Conservation (phyloP, 2,329 filamentous ascomycete species). For the Kalmusia sp. region DNA sequence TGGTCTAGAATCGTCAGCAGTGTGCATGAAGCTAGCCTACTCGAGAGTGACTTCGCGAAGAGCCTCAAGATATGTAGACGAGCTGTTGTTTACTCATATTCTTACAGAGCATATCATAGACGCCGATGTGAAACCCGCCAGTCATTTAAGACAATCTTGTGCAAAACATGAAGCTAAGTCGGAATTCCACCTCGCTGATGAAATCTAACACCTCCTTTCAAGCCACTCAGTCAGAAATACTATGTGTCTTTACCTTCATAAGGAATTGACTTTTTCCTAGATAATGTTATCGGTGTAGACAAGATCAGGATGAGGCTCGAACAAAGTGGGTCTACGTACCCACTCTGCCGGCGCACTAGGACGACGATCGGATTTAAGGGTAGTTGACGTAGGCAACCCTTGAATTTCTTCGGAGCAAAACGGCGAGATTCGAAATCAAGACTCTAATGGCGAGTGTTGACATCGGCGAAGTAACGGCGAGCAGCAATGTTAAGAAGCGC, state of each 20-base stretch:
- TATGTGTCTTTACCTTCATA: neutral
- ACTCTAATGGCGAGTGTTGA: neutral
- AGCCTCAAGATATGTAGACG: neutral
- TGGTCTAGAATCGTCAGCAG: neutral
- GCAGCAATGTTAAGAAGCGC: neutral
- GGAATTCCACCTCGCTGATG: too few species aligned
- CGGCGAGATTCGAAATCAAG: conserved; percentile 8
- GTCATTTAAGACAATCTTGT: neutral
- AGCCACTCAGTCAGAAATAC: neutral
- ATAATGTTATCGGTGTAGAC: neutral
- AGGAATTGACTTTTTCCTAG: too few species aligned
- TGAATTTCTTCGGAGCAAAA: conserved; percentile 2
- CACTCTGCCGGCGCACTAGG: neutral
- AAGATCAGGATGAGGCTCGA: neutral
- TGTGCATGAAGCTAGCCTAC: neutral
- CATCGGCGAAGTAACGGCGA: neutral
- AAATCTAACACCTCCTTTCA: too few species aligned
- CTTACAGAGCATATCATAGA: too few species aligned
- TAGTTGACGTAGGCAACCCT: neutral
- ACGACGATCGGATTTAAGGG: conserved; percentile 1
- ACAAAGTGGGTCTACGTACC: conserved; percentile 1
- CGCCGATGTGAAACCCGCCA: too few species aligned
- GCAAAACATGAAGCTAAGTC: too few species aligned
- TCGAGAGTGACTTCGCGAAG: neutral
- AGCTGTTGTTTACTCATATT: neutral